phyloP scores from a whole-genome alignment of 495 filamentous ascomycete genomes.

The Podospora tetraspora region DNA sequence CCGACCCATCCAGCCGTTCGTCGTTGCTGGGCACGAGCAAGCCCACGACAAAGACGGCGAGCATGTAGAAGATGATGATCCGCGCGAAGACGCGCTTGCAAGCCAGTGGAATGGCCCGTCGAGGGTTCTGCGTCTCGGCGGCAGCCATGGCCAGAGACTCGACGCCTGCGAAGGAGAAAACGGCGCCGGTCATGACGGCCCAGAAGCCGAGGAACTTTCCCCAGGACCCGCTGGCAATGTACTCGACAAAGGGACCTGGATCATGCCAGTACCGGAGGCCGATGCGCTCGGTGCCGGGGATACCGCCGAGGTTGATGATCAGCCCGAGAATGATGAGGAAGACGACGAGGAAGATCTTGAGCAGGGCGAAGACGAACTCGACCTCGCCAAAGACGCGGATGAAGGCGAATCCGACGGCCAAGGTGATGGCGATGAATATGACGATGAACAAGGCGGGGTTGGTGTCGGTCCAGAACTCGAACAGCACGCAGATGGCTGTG shows the following conservation, averaged over 20 bases:
- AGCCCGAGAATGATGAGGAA: conserved; percentile 64
- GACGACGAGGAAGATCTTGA: conserved; percentile 61
- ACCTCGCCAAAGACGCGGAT: conserved; percentile 59
- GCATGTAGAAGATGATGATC: conserved; percentile 66
- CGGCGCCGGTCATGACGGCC: conserved; percentile 54
- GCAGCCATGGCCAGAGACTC: conserved; percentile 61
- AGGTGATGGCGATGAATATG: conserved; percentile 50
- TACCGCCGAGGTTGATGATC: conserved; percentile 59
- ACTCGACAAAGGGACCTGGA: conserved; percentile 64
- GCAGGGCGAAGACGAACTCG: conserved; percentile 53
- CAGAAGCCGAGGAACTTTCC: conserved; percentile 57
- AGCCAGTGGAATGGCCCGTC: conserved; percentile 64
- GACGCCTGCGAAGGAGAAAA: conserved; percentile 55
- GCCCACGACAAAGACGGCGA: conserved; percentile 67
- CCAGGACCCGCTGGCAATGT: conserved; percentile 45
- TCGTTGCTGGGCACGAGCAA: conserved; percentile 58
- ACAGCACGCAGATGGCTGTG: conserved; percentile 55
- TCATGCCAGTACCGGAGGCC: conserved; percentile 65
- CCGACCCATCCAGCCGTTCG: conserved; percentile 44
- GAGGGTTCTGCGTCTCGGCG: conserved; percentile 67
- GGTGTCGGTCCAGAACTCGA: conserved; percentile 53
- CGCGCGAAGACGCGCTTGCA: conserved; percentile 66
- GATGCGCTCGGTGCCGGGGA: conserved; percentile 49
- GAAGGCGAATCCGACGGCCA: conserved; percentile 48
- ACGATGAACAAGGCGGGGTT: conserved; percentile 51